These are phyloP conservation scores for Chenopodium suecicum DNA, from an alignment of 148 eudicot species.

Conservation along the genomic window DNA sequence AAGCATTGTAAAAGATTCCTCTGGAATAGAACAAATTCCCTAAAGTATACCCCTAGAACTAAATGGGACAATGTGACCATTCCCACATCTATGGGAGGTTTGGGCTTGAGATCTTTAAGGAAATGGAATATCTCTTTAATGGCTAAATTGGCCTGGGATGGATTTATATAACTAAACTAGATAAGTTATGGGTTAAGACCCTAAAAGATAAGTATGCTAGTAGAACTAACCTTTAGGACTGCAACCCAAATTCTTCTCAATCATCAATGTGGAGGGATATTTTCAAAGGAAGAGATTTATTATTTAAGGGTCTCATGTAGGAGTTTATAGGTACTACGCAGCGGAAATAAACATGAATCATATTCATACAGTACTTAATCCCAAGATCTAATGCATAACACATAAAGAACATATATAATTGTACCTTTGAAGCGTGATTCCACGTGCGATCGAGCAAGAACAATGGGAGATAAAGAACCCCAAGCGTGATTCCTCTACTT, in stretches of 20 bases:
- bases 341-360: too few species aligned
- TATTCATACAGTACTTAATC: too few species aligned
- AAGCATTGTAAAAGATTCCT: neutral
- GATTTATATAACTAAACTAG: neutral
- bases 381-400: too few species aligned
- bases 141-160: neutral
- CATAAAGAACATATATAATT: too few species aligned
- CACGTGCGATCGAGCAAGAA: too few species aligned
- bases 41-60: neutral
- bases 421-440: too few species aligned
- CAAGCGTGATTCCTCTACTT: too few species aligned
- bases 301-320: too few species aligned
- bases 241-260: neutral
- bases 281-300: too few species aligned
- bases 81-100: neutral
- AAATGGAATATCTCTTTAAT: neutral
- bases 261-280: neutral
- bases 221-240: neutral
- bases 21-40: neutral
- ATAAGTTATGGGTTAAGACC: neutral
- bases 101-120: neutral
- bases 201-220: neutral
- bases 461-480: too few species aligned
- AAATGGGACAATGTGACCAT: neutral
- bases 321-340: too few species aligned